Conservation (phyloP, 2,329 filamentous ascomycete genomes). For the Colletotrichum chlorophyti region DNA sequence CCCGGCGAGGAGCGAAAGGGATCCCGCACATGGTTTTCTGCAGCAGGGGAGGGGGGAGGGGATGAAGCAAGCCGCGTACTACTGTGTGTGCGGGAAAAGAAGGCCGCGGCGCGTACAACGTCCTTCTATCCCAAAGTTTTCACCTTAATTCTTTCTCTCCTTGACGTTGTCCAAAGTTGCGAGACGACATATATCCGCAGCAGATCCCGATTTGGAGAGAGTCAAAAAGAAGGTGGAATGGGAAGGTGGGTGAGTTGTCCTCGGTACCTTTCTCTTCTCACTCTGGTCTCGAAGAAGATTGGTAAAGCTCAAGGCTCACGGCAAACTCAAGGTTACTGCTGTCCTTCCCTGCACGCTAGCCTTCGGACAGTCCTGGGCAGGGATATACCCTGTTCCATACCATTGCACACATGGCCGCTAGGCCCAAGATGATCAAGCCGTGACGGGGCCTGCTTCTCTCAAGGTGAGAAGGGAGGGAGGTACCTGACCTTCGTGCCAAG, state of each 20-base stretch:
- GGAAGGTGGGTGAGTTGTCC: conserved; percentile 23
- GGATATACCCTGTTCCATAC: conserved; percentile 36
- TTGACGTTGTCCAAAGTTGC: too few relatives aligned
- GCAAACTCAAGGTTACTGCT: background rate
- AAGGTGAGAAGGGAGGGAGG: conserved; percentile 17
- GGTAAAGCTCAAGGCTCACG: background rate
- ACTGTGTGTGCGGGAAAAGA: too few relatives aligned
- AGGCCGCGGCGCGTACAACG: too few relatives aligned
- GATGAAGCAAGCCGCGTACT: too few relatives aligned
- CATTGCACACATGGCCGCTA: conserved; percentile 31
- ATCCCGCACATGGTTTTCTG: background rate
- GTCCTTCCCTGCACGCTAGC: conserved; percentile 14
- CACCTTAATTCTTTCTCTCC: too few relatives aligned
- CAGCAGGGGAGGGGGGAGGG: background rate
- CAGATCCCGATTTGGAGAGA: too few relatives aligned
- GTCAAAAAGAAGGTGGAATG: background rate
- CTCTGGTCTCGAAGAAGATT: conserved; percentile 9
- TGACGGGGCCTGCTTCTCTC: conserved; percentile 18
- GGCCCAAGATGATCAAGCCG: conserved; percentile 7
- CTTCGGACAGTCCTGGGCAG: conserved; percentile 27
- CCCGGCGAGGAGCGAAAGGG: too few relatives aligned
- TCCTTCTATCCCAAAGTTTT: too few relatives aligned
- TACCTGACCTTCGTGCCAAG: conserved; percentile 23
- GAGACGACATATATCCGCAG: too few relatives aligned
- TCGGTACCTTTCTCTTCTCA: conserved; percentile 32